Evolutionary conservation across 2,329 filamentous ascomycete genomes (phyloP).

Genomic region (Talaromyces sp.): DNA sequence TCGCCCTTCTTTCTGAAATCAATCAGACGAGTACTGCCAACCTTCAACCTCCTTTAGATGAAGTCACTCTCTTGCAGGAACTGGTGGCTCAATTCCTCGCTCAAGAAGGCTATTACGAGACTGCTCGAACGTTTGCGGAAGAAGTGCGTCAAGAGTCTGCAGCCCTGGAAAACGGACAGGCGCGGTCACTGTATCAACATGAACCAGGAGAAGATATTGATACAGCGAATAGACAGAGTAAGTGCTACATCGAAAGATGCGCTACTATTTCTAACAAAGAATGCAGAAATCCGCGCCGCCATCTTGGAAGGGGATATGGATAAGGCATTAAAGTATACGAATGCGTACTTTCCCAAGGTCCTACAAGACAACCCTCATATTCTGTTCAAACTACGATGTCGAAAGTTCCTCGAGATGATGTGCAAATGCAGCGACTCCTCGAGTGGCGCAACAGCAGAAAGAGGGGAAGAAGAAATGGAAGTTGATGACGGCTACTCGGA

Average conservation of each 20-base stretch:
- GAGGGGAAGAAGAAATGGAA: conserved; percentile 46
- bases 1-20: conserved; percentile 58
- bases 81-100: conserved; percentile 83
- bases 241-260: conserved; percentile 28
- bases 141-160: conserved; percentile 71
- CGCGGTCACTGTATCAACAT: conserved; percentile 51
- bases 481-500: conserved; percentile 49
- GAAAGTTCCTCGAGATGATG: conserved; percentile 95
- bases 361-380: conserved; percentile 76
- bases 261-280: neutral
- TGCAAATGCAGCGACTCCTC: conserved; percentile 63
- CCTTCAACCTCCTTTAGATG: conserved; percentile 61
- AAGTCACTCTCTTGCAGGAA: conserved; percentile 74
- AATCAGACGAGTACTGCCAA: conserved; percentile 52
- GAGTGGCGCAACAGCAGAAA: conserved; percentile 33
- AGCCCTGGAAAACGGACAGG: conserved; percentile 58
- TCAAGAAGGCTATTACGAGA: conserved; percentile 93
- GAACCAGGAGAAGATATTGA: conserved; percentile 77
- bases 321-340: conserved; percentile 75
- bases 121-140: conserved; percentile 77
- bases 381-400: conserved; percentile 79
- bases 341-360: conserved; percentile 72
- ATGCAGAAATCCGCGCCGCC: conserved; percentile 65
- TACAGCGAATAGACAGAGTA: conserved; percentile 80
- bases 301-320: conserved; percentile 93